Conservation (phyloP, 2,329 filamentous ascomycete species). For the Leptographium procerum region DNA sequence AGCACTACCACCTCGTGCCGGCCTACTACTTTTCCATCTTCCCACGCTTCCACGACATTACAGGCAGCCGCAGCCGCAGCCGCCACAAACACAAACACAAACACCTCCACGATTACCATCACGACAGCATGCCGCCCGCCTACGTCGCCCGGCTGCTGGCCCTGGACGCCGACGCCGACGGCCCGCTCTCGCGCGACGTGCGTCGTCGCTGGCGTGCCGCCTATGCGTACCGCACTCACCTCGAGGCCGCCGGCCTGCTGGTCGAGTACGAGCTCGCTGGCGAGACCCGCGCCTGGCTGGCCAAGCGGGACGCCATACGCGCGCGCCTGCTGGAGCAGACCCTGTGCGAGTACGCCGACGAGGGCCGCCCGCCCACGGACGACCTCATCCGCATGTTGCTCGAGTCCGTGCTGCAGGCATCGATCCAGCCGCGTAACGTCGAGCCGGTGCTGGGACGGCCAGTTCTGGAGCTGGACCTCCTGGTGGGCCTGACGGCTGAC, state of each 20-base stretch:
- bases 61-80: background rate
- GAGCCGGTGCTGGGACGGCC: background rate
- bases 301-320: background rate
- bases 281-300: background rate
- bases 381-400: background rate
- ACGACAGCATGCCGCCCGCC: background rate
- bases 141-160: background rate
- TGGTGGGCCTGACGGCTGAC: too few relatives aligned
- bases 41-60: background rate
- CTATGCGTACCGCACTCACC: background rate
- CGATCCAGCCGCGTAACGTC: constrained; percentile 2
- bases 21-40: constrained; percentile 3
- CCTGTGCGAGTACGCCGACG: background rate
- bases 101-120: too few relatives aligned
- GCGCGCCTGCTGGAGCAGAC: background rate
- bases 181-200: background rate
- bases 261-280: background rate
- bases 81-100: too few relatives aligned
- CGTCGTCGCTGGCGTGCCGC: background rate
- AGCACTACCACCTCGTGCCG: constrained; percentile 1
- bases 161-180: background rate
- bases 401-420: constrained; percentile 2
- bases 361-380: background rate
- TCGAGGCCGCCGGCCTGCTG: background rate
- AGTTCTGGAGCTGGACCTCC: background rate